Base-by-base conservation (phyloP, 2,329 filamentous ascomycete species). In the Paecilomyces variotii region DNA sequence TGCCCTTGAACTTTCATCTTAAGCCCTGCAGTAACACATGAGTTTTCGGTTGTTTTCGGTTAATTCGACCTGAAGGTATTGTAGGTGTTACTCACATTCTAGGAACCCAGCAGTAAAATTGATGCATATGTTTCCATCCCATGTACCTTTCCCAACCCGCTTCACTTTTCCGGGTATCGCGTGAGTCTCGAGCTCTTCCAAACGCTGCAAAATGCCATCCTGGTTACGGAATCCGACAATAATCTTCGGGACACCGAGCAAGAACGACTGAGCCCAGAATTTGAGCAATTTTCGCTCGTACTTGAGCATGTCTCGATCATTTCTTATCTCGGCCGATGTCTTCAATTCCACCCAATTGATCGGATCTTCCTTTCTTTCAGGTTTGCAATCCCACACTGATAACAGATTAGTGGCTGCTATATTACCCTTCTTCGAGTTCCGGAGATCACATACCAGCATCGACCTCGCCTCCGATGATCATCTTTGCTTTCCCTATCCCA, bases 311-410 rank as follows among this genome's bases (percentile, higher is more conserved):
- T 94, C 89, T 53, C 84, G 82, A 1, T 87, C 81, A 60, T 83
- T 83, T 56, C 80, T 80, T 55, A 93, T 86, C 63, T 88, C 86
- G 49, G 84, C 87, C n/a, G 86, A 85, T 0, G 94, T 99, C 72
- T 99, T 99, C 59, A 99, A 82, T 74, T 99, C 94, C 32, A 97
- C 87, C 89, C 92, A 99, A 67, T 93, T 90, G 63, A 91, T 88
- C 0, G 88, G 85, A n/a, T 80, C 80, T 54, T 83, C 84, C 56
- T 81, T 81, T 59, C 81, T 79, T 2, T 76, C 73, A 0, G 91
- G 90, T 70, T 94, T 96, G 58, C 82, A 83, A 70, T 95, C 91
- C 88, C 91, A 92, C 53, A 96, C 90, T 88, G 26, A 25, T 4
- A 5, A 27, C 24, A 12, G 24, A 60, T 53, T 54, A 61, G 53